These are phyloP conservation scores for Sporothrix phasma DNA, from an alignment of 2,329 filamentous ascomycete species.

Conservation along the genomic window DNA sequence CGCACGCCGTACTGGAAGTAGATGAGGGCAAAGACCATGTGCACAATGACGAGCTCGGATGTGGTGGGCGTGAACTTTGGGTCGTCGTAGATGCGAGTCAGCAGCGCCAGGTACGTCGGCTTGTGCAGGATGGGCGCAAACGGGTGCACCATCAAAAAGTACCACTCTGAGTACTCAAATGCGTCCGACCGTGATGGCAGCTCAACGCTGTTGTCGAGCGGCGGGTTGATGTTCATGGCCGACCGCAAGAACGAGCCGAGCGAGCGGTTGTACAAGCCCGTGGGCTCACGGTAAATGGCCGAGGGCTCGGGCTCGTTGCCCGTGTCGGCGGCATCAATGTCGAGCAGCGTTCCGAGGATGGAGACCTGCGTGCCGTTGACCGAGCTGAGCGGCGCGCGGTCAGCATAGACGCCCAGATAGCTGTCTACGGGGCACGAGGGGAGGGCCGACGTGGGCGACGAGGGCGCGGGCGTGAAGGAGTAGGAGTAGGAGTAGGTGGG, in stretches of 20 bases:
- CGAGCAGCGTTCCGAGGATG: constrained; percentile 69
- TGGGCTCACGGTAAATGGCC: constrained; percentile 16
- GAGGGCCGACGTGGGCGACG: constrained; percentile 27
- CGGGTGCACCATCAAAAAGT: constrained; percentile 60
- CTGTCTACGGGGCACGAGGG: constrained; percentile 45
- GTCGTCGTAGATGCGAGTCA: constrained; percentile 61
- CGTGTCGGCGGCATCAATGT: constrained; percentile 53
- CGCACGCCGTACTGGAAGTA: constrained; percentile 67
- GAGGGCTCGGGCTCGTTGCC: constrained; percentile 20
- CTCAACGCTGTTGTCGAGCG: constrained; percentile 39
- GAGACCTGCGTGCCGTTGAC: constrained; percentile 69
- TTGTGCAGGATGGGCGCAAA: constrained; percentile 72
- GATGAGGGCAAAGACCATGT: constrained; percentile 72
- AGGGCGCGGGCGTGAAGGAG: constrained; percentile 10
- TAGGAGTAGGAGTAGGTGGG: not conserved
- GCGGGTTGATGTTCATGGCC: constrained; percentile 49
- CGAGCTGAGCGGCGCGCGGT: constrained; percentile 57
- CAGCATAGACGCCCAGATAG: constrained; percentile 55
- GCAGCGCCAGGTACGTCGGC: constrained; percentile 58
- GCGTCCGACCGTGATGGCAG: constrained; percentile 56
- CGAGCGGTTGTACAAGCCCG: constrained; percentile 58
- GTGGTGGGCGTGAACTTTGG: constrained; percentile 49
- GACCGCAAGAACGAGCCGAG: constrained; percentile 60
- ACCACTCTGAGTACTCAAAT: constrained; percentile 63
- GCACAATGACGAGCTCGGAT: constrained; percentile 59